Evolutionary conservation across 1,284 basidiomycete species (phyloP), one percentile per base, ranked within the genome.

Genomic region (Marasmius tenuissimus): DNA sequence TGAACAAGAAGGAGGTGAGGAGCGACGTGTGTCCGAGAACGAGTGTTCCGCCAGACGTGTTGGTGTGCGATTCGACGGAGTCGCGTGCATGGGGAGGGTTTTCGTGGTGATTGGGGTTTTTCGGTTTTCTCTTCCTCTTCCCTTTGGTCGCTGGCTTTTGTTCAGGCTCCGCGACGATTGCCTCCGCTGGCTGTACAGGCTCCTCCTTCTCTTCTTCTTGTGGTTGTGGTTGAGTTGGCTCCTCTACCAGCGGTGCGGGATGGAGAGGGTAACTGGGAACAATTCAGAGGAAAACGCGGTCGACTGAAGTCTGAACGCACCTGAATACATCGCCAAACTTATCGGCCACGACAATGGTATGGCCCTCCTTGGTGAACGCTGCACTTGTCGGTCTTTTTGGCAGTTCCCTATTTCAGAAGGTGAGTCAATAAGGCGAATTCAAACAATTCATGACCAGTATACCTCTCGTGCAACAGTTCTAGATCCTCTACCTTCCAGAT

Each of bases 321-420:
- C 85, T 86, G 76, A 92, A 93, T 16, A 94, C 82, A 68, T 95
- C 93, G 0, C 93, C 93, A 66, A 94, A 94, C 71, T 94, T 94
- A 75, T 95, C 93, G n/a, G 87, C 83, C 14, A 87, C 85, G 14
- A 92, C 76, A 66, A 91, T 87, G 14, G 78, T 86, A 63, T 87
- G 78, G 0, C 79, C 79, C 57, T 87, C 80, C 14, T 70, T 75
- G 0, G 85, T 87, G 67, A 94, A 86, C 0, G 71, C 69, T 42
- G 94, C 71, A 1, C 78, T 79, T 0, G 91, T 93, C 0, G 92
- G 85, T 64, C 88, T 86, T 73, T 95, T 94, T 0, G 89, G 86
- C 2, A 94, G 79, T 68, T 91, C 87, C 57, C 92, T 92, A 58
- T 14, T 33, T 34, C 37, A 37, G 40, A 27, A 50, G 22, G 61